Conservation (phyloP, 805 yeast genomes). For the Myxozyma mucilagina region DNA sequence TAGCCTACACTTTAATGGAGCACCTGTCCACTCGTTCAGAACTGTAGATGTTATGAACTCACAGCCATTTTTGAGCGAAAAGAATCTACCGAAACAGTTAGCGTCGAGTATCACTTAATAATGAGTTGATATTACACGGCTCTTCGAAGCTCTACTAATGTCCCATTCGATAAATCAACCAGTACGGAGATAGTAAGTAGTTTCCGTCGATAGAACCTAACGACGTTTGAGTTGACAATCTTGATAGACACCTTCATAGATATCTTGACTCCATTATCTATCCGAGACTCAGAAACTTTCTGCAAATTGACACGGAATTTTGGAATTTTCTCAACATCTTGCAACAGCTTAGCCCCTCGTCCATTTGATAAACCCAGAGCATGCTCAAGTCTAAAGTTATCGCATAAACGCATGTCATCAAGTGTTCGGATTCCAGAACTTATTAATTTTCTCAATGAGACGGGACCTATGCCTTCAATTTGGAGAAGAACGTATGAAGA, state of each 20-base stretch:
- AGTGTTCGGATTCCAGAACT: slow-evolving; percentile 43
- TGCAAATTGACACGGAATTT: slow-evolving; percentile 36
- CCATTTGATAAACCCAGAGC: slow-evolving; percentile 47
- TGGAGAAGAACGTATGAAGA: slow-evolving; percentile 50
- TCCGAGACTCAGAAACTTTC: slow-evolving; percentile 19
- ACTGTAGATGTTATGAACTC: neutral
- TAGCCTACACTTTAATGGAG: neutral
- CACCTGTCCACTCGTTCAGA: neutral
- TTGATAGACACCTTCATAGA: slow-evolving; percentile 35
- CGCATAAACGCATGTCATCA: slow-evolving; percentile 38
- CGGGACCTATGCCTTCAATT: slow-evolving; percentile 49
- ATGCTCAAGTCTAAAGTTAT: slow-evolving; percentile 45
- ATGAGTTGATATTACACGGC: slow-evolving; percentile 31
- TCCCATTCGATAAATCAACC: slow-evolving; percentile 40
- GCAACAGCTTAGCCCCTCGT: slow-evolving; percentile 43
- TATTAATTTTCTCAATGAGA: slow-evolving; percentile 44
- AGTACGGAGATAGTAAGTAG: slow-evolving; percentile 41
- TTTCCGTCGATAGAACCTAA: slow-evolving; percentile 33
- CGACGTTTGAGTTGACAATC: slow-evolving; percentile 29
- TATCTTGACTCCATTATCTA: slow-evolving; percentile 19
- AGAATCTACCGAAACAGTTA: slow-evolving; percentile 3
- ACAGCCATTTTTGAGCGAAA: slow-evolving; percentile 3
- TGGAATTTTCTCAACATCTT: slow-evolving; percentile 45
- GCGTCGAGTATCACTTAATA: neutral
- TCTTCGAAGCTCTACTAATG: slow-evolving; percentile 50